Conservation (phyloP, 2,329 filamentous ascomycete species). For the Fusarium mundagurra region DNA sequence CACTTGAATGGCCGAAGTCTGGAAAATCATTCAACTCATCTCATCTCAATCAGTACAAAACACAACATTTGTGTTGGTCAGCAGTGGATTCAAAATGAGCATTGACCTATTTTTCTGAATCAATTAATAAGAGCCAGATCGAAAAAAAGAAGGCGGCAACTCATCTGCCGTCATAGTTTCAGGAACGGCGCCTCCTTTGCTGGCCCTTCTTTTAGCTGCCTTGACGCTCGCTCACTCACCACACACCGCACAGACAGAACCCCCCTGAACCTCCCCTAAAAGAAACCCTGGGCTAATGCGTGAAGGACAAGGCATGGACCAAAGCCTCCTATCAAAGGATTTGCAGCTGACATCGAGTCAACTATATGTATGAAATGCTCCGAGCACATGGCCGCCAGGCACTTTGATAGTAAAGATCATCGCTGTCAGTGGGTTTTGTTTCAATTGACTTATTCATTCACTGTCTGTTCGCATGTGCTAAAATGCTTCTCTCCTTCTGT, state of each 20-base stretch:
- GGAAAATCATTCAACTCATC: neutral
- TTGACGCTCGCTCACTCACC: neutral
- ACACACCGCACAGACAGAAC: neutral
- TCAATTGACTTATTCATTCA: constrained; percentile 3
- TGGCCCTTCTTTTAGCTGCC: neutral
- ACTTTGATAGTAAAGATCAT: constrained; percentile 18
- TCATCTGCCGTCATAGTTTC: constrained; percentile 7
- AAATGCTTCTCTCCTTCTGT: neutral
- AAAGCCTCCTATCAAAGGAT: neutral
- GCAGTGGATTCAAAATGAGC: neutral
- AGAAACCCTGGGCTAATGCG: neutral
- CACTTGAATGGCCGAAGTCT: neutral
- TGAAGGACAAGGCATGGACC: neutral
- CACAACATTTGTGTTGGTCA: neutral
- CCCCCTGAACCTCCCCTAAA: constrained; percentile 8
- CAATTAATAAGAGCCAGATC: constrained; percentile 2
- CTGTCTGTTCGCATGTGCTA: neutral
- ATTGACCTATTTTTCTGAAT: neutral
- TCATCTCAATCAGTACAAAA: neutral
- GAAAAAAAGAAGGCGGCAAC: neutral
- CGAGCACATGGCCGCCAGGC: constrained; percentile 1
- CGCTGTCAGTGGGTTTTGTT: neutral
- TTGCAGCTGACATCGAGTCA: neutral
- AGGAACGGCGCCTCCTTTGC: constrained; percentile 21
- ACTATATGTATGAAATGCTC: constrained; percentile 8